Evolutionary conservation across 345 rosid species (phyloP).

Genomic region (Camelina neglecta): DNA sequence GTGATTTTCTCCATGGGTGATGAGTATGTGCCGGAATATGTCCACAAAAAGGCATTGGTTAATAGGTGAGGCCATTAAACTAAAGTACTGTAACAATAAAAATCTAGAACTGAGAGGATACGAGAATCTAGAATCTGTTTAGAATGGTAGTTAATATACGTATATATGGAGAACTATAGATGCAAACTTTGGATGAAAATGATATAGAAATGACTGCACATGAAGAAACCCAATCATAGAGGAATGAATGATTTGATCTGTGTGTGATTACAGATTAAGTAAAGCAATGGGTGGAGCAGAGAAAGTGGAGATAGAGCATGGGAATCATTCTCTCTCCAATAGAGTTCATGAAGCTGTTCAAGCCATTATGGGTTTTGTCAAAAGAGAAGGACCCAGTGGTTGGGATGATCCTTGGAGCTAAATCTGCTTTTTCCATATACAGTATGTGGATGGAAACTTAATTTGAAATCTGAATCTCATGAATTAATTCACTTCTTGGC

Average conservation of each 20-base stretch:
- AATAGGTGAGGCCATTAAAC: constrained; percentile 61
- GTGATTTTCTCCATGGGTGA: constrained; percentile 94
- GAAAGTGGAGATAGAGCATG: constrained; percentile 84
- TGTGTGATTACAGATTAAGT: constrained; percentile 64
- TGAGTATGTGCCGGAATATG: constrained; percentile 85
- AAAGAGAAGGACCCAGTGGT: constrained; percentile 86
- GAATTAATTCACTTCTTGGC: constrained; percentile 12
- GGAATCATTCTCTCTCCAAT: constrained; percentile 93
- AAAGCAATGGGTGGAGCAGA: constrained; percentile 97
- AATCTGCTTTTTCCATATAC: constrained; percentile 8
- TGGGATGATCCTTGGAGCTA: constrained; percentile 99
- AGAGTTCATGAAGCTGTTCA: constrained; percentile 77
- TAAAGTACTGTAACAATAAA: background rate
- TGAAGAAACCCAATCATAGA: background rate
- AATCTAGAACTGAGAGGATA: constrained; percentile 8
- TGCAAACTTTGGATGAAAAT: constrained; percentile 5
- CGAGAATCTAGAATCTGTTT: background rate
- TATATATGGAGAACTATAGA: background rate
- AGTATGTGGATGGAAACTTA: background rate
- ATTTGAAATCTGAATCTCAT: constrained; percentile 17
- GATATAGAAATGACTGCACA: constrained; percentile 28
- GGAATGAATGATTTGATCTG: background rate
- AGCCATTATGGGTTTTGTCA: constrained; percentile 73
- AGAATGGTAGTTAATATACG: background rate
- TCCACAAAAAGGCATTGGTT: constrained; percentile 84